These are phyloP conservation scores for Didymella glomerata DNA, from an alignment of 2,329 filamentous ascomycete species.

Conservation along the genomic window DNA sequence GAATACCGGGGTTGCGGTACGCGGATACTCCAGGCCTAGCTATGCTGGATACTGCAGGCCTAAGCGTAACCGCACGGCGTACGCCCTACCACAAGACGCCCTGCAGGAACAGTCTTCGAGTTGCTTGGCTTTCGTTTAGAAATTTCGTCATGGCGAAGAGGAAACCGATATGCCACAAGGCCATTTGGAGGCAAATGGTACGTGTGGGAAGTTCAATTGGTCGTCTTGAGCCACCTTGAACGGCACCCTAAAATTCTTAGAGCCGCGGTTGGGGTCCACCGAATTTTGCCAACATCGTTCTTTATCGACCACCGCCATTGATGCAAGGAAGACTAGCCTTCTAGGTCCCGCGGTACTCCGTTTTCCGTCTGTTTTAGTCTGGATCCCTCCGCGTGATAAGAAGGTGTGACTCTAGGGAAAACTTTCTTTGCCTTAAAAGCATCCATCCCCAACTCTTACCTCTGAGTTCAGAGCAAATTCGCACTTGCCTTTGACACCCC, in stretches of 20 bases:
- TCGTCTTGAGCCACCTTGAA: conserved; percentile 4
- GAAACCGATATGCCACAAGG: neutral
- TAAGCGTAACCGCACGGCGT: conserved; percentile 26
- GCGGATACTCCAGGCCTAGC: conserved; percentile 32
- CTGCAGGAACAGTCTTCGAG: conserved; percentile 12
- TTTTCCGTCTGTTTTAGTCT: conserved; percentile 14
- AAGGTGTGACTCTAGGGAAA: conserved; percentile 38
- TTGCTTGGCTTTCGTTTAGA: conserved; percentile 9
- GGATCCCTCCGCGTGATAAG: conserved; percentile 35
- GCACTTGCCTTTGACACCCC: conserved; percentile 6
- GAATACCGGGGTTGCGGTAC: conserved; percentile 10
- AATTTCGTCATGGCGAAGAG: conserved; percentile 13
- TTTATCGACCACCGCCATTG: conserved; percentile 28
- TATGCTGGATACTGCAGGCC: conserved; percentile 19
- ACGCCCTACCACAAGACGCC: conserved; percentile 29
- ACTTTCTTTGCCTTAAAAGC: conserved; percentile 32
- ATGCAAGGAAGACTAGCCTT: conserved; percentile 24
- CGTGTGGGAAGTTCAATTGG: conserved; percentile 1
- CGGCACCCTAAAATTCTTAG: conserved; percentile 12
- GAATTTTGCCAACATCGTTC: conserved; percentile 18
- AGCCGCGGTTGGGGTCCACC: conserved; percentile 15
- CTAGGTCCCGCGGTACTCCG: conserved; percentile 26
- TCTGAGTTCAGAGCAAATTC: conserved; percentile 4
- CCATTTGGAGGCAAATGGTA: neutral
- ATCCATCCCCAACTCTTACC: conserved; percentile 13